phyloP scores from a whole-genome alignment of 106 monocot species.

The Ottelia alismoides region DNA sequence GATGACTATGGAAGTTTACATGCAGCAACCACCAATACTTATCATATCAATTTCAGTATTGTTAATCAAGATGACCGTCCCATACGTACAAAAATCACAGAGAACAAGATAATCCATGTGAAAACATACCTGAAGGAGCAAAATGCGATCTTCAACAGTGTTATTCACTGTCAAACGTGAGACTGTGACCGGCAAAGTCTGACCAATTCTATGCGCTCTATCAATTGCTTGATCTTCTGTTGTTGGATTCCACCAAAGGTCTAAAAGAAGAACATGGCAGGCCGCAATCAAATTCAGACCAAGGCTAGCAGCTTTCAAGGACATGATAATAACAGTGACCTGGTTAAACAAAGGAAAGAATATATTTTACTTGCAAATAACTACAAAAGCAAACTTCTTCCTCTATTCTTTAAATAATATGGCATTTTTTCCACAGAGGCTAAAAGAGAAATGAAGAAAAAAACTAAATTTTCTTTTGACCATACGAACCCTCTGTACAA shows the following conservation, averaged over 20 bases:
- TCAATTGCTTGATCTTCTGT: constrained; percentile 98
- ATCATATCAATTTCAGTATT: no score
- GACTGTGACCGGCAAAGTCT: constrained; percentile 88
- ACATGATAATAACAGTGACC: constrained; percentile 96
- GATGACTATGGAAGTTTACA: no score
- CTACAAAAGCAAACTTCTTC: no score
- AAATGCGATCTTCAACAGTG: constrained; percentile 87
- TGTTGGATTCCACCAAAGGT: constrained; percentile 97
- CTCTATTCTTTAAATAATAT: no score
- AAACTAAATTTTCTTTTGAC: neutral
- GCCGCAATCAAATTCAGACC: constrained; percentile 89
- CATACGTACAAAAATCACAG: no score
- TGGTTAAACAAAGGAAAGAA: constrained; percentile 6
- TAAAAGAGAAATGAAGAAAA: neutral
- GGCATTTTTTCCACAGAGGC: no score
- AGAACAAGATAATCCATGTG: no score
- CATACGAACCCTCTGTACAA: no score
- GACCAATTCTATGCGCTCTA: constrained; percentile 93
- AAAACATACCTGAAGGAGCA: constrained; percentile 75
- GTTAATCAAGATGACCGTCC: no score
- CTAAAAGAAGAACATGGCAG: constrained; percentile 87
- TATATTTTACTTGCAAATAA: no score
- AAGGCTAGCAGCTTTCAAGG: constrained; percentile 93
- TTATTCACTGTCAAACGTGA: constrained; percentile 65
- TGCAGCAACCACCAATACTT: no score